These are phyloP conservation scores for Pharus latifolius DNA, from an alignment of 176 grass and related monocot genomes.

Conservation along the genomic window DNA sequence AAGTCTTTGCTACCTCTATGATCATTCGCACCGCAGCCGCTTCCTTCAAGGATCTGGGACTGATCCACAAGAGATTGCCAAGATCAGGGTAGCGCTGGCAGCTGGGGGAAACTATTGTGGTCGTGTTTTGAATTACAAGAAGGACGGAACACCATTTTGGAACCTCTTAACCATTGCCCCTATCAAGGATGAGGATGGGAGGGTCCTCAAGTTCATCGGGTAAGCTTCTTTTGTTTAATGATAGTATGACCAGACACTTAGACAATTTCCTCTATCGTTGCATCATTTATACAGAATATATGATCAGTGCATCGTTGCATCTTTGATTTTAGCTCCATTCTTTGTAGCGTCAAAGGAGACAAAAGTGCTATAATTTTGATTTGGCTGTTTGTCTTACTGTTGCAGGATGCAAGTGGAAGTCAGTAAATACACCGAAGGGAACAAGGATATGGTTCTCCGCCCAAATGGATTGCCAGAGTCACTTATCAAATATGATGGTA, in stretches of 20 bases:
- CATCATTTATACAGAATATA: background rate
- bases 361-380: background rate
- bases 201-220: slow-evolving; percentile 88
- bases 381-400: background rate
- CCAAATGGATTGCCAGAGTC: slow-evolving; percentile 92
- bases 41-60: slow-evolving; percentile 81
- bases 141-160: slow-evolving; percentile 85
- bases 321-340: too few relatives aligned
- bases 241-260: too few relatives aligned
- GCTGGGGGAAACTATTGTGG: slow-evolving; percentile 71
- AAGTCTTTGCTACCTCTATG: too few relatives aligned
- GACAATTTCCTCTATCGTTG: too few relatives aligned
- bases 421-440: slow-evolving; percentile 93
- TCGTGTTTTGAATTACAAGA: slow-evolving; percentile 95
- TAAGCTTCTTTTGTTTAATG: slow-evolving; percentile 11
- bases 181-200: slow-evolving; percentile 89
- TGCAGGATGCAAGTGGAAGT: slow-evolving; percentile 98
- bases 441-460: slow-evolving; percentile 59
- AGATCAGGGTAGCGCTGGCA: slow-evolving; percentile 69
- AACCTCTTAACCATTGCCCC: slow-evolving; percentile 87
- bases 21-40: slow-evolving; percentile 54
- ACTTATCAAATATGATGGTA: slow-evolving; percentile 91
- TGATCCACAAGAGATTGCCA: slow-evolving; percentile 58
- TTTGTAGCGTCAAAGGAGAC: too few relatives aligned
- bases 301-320: too few relatives aligned